Evolutionary conservation across 2,329 filamentous ascomycete genomes (phyloP), one percentile per base, ranked within the genome.

Genomic region (Alternaria gansuensis): DNA sequence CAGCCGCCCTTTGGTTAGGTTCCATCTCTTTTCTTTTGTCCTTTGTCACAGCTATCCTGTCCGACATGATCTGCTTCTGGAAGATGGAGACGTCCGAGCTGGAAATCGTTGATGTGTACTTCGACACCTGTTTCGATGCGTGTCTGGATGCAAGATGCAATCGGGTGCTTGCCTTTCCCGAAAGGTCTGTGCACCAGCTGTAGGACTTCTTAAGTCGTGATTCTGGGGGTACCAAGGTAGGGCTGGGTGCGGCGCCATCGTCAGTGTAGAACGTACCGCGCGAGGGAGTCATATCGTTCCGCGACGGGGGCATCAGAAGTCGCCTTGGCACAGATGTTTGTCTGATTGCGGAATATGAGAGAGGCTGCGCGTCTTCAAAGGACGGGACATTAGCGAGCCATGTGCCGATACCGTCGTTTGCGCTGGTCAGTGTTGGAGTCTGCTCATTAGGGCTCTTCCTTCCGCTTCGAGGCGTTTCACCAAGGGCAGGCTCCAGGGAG

Each of bases 261-360:
- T 75, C 73, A 0, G 73, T 67, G 49, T 71, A 73, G 33, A 75
- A 75, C 0, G 73, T 75, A 3, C 66, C 65, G 13, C 62, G 66
- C 24, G 73, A 74, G 13, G 65, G 54, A 23, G 62, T 50, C 11
- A 59, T 23, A n/a, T 60, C 41, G 17, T 58, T 54, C 14, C 62
- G 61, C 7, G 63, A 62, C 24, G 53, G 53, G 11, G 59, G 48
- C n/a, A 59, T 67, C 10, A 62, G 60, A n/a, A 57, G 55, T 33
- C 26, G 44, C 26, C 46, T 43, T 23, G 51, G 17, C 13, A 49
- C 37, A 14, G 50, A 23, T 5, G 53, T 39, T 23, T 23, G 40
- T 39, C 36, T 46, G n/a, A 54, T 51, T 21, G 49, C 61, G 2
- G 66, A 67, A 43, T 67, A 66, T 5, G 62, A 65, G 1, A 69